Evolutionary conservation across 1,284 basidiomycete genomes (phyloP).

Genomic region (Hypsizygus ulmarius): DNA sequence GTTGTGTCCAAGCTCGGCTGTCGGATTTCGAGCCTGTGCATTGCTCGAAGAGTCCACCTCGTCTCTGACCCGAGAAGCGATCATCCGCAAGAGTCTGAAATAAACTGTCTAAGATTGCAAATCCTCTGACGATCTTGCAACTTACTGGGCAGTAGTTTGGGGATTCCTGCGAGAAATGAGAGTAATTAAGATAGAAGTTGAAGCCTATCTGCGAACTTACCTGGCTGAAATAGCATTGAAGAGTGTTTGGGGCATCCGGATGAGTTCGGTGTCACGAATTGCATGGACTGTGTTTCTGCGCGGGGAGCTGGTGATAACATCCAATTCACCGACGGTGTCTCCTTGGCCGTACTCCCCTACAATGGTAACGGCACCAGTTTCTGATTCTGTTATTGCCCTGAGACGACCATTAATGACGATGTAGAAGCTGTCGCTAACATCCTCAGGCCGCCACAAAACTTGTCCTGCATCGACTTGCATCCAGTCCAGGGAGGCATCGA

Average conservation of each 20-base stretch:
- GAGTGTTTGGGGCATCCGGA: slow-evolving; percentile 93
- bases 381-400: slow-evolving; percentile 74
- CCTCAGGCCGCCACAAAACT: slow-evolving; percentile 89
- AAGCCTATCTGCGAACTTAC: slow-evolving; percentile 35
- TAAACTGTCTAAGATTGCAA: background rate
- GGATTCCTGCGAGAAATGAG: slow-evolving; percentile 68
- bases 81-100: slow-evolving; percentile 80
- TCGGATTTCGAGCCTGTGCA: slow-evolving; percentile 43
- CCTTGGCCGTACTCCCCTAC: slow-evolving; percentile 94
- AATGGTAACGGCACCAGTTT: slow-evolving; percentile 76
- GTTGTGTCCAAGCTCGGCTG: slow-evolving; percentile 64
- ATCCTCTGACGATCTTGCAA: slow-evolving; percentile 16
- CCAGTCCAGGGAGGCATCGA: slow-evolving; percentile 98
- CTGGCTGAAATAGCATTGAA: slow-evolving; percentile 95
- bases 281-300: slow-evolving; percentile 93
- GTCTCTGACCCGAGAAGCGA: slow-evolving; percentile 86
- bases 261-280: slow-evolving; percentile 97
- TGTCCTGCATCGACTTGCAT: slow-evolving; percentile 95
- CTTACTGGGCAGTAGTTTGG: slow-evolving; percentile 90
- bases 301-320: slow-evolving; percentile 92
- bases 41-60: slow-evolving; percentile 68
- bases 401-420: slow-evolving; percentile 98
- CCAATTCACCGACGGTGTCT: slow-evolving; percentile 86
- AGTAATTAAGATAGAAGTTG: background rate
- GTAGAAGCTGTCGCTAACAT: slow-evolving; percentile 92